Percentiles rank a stretch among this genome's conserved stretches.
These are phyloP conservation scores for Allium sativum DNA, from an alignment of 106 monocot species.

Conservation along the genomic window DNA sequence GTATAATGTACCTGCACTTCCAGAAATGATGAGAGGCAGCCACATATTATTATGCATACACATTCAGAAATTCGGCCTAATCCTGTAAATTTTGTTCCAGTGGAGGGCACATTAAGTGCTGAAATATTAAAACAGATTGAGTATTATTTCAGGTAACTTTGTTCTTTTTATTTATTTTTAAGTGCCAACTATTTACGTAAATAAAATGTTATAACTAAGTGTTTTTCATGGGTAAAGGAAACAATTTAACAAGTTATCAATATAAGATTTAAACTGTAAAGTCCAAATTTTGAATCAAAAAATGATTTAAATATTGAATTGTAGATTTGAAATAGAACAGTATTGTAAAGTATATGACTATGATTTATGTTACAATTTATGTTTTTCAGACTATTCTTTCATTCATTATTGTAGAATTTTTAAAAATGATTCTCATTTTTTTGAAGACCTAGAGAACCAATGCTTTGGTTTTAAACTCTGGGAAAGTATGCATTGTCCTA, in stretches of 20 bases:
- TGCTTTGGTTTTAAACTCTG: no score
- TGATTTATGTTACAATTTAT: no score
- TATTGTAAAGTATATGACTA: no score
- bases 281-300: no score
- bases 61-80: background rate
- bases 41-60: constrained; percentile 35
- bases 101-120: constrained; percentile 19
- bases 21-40: constrained; percentile 53
- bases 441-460: no score
- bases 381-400: no score
- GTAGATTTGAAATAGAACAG: no score
- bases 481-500: no score
- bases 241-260: background rate
- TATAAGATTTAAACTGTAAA: background rate
- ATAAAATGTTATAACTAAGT: background rate
- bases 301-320: no score
- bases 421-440: no score
- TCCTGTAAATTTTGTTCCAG: constrained; percentile 15
- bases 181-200: background rate
- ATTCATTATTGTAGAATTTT: no score
- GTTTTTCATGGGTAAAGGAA: background rate
- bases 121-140: constrained; percentile 67
- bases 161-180: background rate
- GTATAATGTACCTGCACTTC: constrained; percentile 35
- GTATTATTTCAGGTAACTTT: constrained; percentile 83